phyloP scores from a whole-genome alignment of 257 asterid species.

The Perilla frutescens region DNA sequence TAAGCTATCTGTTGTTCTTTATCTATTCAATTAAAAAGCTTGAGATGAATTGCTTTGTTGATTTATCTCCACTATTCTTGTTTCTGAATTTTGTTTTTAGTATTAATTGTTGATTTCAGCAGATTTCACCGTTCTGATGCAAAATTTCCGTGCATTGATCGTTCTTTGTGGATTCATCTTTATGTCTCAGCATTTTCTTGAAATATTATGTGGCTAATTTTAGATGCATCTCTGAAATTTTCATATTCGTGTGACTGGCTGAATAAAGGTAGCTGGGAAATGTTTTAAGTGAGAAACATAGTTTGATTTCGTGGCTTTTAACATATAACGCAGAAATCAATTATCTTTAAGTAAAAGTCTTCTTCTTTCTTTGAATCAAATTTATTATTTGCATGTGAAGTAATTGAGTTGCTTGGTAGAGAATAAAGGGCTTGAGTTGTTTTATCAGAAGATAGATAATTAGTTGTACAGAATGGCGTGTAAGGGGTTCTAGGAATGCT shows the following conservation, averaged over 20 bases:
- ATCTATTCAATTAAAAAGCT: background rate
- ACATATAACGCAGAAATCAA: background rate
- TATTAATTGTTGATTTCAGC: conserved; percentile 19
- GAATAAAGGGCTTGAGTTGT: conserved; percentile 25
- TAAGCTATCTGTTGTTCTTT: background rate
- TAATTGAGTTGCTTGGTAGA: conserved; percentile 30
- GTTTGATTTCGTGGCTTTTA: background rate
- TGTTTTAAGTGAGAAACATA: background rate
- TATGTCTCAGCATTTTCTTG: background rate
- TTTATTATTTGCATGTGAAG: background rate
- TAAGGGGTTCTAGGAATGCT: conserved; percentile 80
- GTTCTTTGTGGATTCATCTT: background rate
- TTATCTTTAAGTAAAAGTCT: background rate
- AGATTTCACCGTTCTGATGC: background rate
- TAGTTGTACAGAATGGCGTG: conserved; percentile 67
- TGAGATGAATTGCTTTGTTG: background rate
- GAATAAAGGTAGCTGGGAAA: background rate
- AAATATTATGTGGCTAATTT: background rate
- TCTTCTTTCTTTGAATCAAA: background rate
- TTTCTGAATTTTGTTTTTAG: background rate
- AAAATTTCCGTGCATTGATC: conserved; percentile 6
- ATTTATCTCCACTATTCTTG: background rate
- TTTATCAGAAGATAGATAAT: background rate
- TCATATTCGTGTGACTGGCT: conserved; percentile 1
- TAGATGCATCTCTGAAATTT: background rate